These are phyloP conservation scores for Pyrenophora tritici-repentis DNA, from an alignment of 2,329 filamentous ascomycete species.

Conservation along the genomic window DNA sequence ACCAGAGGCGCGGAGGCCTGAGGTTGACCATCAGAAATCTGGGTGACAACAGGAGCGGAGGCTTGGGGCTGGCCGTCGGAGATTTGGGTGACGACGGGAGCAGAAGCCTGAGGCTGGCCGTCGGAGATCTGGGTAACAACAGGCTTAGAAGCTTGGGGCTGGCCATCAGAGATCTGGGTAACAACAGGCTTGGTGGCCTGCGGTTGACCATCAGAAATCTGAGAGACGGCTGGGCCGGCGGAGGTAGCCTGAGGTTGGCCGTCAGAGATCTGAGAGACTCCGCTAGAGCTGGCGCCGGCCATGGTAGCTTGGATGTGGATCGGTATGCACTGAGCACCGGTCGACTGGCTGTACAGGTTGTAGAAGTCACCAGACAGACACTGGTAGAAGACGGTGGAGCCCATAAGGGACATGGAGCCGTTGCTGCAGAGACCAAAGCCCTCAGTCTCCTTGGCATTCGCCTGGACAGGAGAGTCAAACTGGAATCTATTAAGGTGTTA, in stretches of 20 bases:
- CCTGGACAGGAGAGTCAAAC: conserved; percentile 58
- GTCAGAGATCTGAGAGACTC: conserved; percentile 32
- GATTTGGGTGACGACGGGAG: conserved; percentile 26
- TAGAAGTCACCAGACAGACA: conserved; percentile 77
- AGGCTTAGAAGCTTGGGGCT: conserved; percentile 28
- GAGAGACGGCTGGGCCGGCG: conserved; percentile 21
- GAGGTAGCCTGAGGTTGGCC: conserved; percentile 29
- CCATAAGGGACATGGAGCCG: conserved; percentile 66
- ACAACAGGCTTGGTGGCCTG: conserved; percentile 25
- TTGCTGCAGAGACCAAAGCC: conserved; percentile 76
- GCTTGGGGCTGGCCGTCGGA: conserved; percentile 32
- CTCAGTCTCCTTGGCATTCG: conserved; percentile 69
- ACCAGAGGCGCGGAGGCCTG: conserved; percentile 22
- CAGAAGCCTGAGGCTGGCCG: conserved; percentile 31
- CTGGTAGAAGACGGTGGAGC: conserved; percentile 71
- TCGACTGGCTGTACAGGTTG: conserved; percentile 78
- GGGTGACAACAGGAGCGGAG: conserved; percentile 24
- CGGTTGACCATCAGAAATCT: conserved; percentile 39
- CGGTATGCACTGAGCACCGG: conserved; percentile 68
- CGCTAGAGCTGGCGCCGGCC: neutral
- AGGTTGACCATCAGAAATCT: conserved; percentile 35
- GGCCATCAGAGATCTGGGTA: conserved; percentile 38
- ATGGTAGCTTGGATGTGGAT: conserved; percentile 38
- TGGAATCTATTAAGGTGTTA: conserved; percentile 44
- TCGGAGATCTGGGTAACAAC: conserved; percentile 37